These are phyloP conservation scores for Pugionium dolabratum DNA, from an alignment of 345 rosid genomes.

Conservation along the genomic window DNA sequence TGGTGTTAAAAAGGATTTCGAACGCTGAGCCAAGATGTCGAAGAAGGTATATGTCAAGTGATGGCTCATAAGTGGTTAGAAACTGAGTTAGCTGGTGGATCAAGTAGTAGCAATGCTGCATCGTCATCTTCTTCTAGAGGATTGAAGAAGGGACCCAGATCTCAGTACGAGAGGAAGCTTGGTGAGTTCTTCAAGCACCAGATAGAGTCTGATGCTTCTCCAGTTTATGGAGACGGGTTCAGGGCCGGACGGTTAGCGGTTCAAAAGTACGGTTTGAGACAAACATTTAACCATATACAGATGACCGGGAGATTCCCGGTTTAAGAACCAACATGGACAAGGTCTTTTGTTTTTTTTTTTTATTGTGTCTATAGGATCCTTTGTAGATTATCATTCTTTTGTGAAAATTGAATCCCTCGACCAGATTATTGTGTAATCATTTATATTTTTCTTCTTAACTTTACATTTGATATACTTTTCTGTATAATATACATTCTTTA, in stretches of 20 bases:
- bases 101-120: slow-evolving; percentile 40
- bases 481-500: too few relatives aligned
- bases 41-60: slow-evolving; percentile 98
- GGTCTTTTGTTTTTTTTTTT: slow-evolving; percentile 17
- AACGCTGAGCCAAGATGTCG: slow-evolving; percentile 77
- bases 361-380: slow-evolving; percentile 24
- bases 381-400: slow-evolving; percentile 34
- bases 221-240: slow-evolving; percentile 92
- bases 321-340: slow-evolving; percentile 39
- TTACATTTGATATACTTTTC: too few relatives aligned
- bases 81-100: slow-evolving; percentile 52
- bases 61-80: slow-evolving; percentile 94
- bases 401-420: slow-evolving; percentile 16
- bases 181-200: slow-evolving; percentile 93
- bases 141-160: slow-evolving; percentile 50
- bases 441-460: too few relatives aligned
- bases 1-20: slow-evolving; percentile 62
- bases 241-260: slow-evolving; percentile 71
- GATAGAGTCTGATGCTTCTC: slow-evolving; percentile 78
- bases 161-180: slow-evolving; percentile 79
- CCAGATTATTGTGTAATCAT: slow-evolving; percentile 13
- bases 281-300: slow-evolving; percentile 78
- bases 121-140: slow-evolving; percentile 54
- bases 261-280: slow-evolving; percentile 62
- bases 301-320: slow-evolving; percentile 76